Evolutionary conservation across 805 yeast genomes (phyloP), one percentile per base, ranked within the genome.

Genomic region (Groenewaldozyma tartarivorans): DNA sequence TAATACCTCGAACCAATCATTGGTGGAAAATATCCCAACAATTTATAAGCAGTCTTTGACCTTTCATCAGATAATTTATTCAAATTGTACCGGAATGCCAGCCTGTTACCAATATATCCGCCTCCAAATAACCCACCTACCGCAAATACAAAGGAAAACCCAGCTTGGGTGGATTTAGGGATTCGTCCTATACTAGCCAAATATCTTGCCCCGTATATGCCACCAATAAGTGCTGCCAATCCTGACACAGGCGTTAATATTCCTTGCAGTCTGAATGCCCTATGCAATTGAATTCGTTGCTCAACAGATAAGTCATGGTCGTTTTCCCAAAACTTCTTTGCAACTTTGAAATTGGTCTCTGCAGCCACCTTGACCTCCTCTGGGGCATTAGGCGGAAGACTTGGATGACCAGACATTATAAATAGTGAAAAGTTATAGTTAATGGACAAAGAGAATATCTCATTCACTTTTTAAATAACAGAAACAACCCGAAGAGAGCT

Each of bases 1-100:
- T 47, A 50, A 35, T 50, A 50, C 16, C 44, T 40, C 19, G 36
- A 26, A 5, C 51, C 54, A n/a, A 50, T 20, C 36, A 44, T 44
- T 3, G 53, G 51, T 4, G 54, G 53, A 31, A 36, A 48, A 3
- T 20, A 20, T 6, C 39, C 21, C 30, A 50, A 34, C 5, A 44
- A 35, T 7, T 39, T 30, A 26, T 43, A 44, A 6, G 42, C 47
- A 3, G 22, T 20, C 16, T 24, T 41, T 18, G 47, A 36, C 19
- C 44, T 26, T 11, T 36, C 38, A 16, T 19, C n/a, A 5, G 40
- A 40, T 18, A 47, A 26, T 17, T 35, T 18, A 13, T 35, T 17
- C 18, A 22, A 38, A 18, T 40, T 32, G 20, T 43, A 48, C 19
- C 30, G 3, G 35, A 40, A 41, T n/a, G 24, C 46, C 13, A 36